Evolutionary conservation across 352 stramenopile species (phyloP).

Genomic region (Phytopythium montanum): DNA sequence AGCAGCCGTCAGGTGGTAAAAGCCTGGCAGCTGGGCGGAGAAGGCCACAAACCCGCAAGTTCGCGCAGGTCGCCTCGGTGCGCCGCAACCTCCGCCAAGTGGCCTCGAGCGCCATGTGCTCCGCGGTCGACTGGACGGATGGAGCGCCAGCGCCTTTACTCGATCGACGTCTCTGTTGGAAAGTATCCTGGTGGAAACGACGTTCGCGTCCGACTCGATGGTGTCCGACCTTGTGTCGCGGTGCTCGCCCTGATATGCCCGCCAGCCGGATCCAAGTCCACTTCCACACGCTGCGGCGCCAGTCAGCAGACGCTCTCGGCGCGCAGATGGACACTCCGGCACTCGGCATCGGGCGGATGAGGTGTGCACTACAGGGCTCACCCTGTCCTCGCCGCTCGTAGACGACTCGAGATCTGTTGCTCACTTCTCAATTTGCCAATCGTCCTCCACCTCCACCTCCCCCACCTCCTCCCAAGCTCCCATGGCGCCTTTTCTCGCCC

Average conservation of each 20-base stretch:
- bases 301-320: not conserved
- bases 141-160: not conserved
- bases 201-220: not conserved
- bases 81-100: not conserved
- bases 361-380: not conserved
- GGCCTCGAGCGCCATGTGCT: not conserved
- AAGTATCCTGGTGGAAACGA: too few species aligned
- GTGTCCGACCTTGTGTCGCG: not conserved
- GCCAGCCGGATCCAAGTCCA: not conserved
- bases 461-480: not conserved
- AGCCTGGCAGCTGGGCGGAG: not conserved
- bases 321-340: not conserved
- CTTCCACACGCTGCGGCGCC: not conserved
- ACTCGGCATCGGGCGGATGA: not conserved
- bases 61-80: not conserved
- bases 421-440: not conserved
- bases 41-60: not conserved
- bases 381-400: not conserved
- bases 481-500: not conserved
- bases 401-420: not conserved
- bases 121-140: not conserved
- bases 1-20: not conserved
- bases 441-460: not conserved
- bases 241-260: not conserved
- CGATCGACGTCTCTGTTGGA: not conserved